phyloP scores from a whole-genome alignment of 345 rosid species.

The Moricandia arvensis region DNA sequence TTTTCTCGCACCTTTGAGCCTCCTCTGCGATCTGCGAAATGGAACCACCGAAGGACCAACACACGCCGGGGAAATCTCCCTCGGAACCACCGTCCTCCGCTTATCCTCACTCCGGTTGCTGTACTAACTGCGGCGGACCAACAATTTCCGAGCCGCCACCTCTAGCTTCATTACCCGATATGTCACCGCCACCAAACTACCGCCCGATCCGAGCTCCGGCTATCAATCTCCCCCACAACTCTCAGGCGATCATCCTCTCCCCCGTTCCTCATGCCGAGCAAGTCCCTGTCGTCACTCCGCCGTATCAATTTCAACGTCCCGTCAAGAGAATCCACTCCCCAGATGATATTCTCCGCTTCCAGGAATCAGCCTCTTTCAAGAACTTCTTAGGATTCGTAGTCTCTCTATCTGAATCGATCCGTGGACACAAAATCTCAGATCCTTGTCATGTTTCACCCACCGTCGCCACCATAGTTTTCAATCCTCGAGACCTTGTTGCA shows the following conservation, averaged over 20 bases:
- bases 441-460: conserved; percentile 58
- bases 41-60: conserved; percentile 46
- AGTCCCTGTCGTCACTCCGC: conserved; percentile 52
- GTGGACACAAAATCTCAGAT: conserved; percentile 68
- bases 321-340: conserved; percentile 65
- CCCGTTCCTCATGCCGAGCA: conserved; percentile 78
- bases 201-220: conserved; percentile 88
- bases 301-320: conserved; percentile 58
- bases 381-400: conserved; percentile 86
- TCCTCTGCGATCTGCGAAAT: conserved; percentile 35
- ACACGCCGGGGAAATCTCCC: conserved; percentile 34
- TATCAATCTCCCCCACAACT: conserved; percentile 54
- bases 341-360: conserved; percentile 68
- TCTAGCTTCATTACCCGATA: conserved; percentile 49
- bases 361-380: conserved; percentile 48
- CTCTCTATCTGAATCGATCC: conserved; percentile 75
- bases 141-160: conserved; percentile 51
- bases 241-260: conserved; percentile 73
- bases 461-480: conserved; percentile 48
- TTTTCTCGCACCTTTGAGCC: background rate
- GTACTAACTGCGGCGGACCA: conserved; percentile 69
- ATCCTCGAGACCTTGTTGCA: conserved; percentile 51
- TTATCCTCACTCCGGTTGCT: conserved; percentile 36
- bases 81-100: conserved; percentile 39
- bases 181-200: conserved; percentile 72